Percentiles rank a stretch among this genome's conserved stretches.
These are phyloP conservation scores for Eutrema yunnanense DNA, from an alignment of 345 rosid genomes.

Conservation along the genomic window DNA sequence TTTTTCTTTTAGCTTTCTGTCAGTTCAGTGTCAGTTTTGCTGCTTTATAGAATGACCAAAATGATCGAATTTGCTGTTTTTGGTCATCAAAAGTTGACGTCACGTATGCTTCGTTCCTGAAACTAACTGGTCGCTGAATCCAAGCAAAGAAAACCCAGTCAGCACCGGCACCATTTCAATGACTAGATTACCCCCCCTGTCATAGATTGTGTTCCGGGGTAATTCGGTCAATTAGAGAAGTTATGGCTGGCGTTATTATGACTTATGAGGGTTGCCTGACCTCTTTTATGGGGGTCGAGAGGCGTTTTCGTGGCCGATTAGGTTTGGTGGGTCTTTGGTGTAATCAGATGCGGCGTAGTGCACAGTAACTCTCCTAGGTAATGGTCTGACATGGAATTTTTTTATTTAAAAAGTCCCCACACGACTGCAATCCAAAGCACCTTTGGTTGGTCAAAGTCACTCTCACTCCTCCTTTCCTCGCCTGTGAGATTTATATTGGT, in stretches of 20 bases:
- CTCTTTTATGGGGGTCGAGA: conserved; percentile 34
- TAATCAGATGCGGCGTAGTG: conserved; percentile 26
- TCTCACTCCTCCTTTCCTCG: not conserved
- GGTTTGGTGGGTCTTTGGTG: conserved; percentile 28
- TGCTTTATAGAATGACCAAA: not conserved
- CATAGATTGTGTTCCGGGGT: not conserved
- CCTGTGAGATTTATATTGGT: not conserved
- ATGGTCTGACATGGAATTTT: conserved; percentile 6
- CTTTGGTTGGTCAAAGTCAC: conserved; percentile 29
- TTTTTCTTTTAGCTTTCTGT: not conserved
- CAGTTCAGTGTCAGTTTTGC: not conserved
- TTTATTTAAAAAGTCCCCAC: not conserved
- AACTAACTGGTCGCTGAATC: conserved; percentile 6
- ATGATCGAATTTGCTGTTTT: not conserved
- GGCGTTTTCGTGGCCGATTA: conserved; percentile 32
- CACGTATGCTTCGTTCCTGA: conserved; percentile 2
- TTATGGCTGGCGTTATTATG: conserved; percentile 22
- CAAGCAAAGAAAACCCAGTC: not conserved
- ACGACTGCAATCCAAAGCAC: not conserved
- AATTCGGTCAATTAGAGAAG: conserved; percentile 2
- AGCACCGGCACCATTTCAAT: not conserved
- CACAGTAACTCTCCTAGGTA: not conserved
- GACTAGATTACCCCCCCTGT: conserved; percentile 2
- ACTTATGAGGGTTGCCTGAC: conserved; percentile 13
- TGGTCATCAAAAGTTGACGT: conserved; percentile 9